A percentile compares a stretch with the other conserved stretches of the same genome.
Evolutionary conservation across 306 rosid genomes (phyloP).

Genomic region (Abrus precatorius): DNA sequence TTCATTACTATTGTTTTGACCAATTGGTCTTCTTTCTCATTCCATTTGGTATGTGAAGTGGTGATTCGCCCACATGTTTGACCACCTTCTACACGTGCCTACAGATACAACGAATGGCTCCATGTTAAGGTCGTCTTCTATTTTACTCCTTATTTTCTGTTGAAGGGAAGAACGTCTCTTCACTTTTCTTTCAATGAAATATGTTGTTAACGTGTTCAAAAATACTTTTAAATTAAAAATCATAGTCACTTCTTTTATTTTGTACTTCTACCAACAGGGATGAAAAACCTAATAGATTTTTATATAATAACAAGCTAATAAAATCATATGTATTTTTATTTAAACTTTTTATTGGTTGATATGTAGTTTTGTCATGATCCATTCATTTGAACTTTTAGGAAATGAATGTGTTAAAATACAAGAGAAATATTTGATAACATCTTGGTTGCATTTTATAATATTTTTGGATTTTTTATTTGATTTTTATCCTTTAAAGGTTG

Average conservation of each 20-base stretch:
- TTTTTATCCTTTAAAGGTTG: no score
- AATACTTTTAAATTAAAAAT: neutral
- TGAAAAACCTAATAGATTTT: neutral
- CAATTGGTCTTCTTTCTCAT: constrained; percentile 17
- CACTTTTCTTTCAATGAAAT: neutral
- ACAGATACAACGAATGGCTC: neutral
- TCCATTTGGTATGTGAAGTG: constrained; percentile 2
- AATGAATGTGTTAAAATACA: no score
- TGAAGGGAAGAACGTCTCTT: neutral
- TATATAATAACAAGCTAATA: neutral
- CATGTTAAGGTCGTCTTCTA: neutral
- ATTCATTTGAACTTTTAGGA: no score
- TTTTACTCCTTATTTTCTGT: neutral
- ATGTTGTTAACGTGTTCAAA: neutral
- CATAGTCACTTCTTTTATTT: neutral
- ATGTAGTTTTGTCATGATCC: no score
- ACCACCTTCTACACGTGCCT: constrained; percentile 52
- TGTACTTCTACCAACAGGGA: neutral
- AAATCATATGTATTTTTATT: neutral
- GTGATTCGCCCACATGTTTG: constrained; percentile 58
- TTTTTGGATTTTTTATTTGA: no score
- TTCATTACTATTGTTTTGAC: constrained; percentile 43
- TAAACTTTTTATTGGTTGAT: neutral
- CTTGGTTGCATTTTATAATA: no score
- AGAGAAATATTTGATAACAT: no score